Evolutionary conservation across 2,329 filamentous ascomycete genomes (phyloP), one percentile per base, ranked within the genome.

Genomic region (Geosmithia putterillii): DNA sequence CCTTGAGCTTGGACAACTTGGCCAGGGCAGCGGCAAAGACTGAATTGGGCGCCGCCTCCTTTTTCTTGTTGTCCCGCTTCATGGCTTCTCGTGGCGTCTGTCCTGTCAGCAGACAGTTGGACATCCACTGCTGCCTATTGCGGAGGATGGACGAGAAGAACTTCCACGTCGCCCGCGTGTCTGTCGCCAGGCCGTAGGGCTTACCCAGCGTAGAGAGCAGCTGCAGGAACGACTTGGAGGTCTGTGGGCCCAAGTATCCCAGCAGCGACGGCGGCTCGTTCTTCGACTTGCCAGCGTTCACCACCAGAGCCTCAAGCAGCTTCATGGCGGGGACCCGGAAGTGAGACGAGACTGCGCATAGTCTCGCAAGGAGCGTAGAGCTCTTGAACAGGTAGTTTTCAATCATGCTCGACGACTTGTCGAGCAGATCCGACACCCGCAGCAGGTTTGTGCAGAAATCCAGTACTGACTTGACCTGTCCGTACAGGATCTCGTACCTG

Each of bases 111-210:
- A 98, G 71, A 56, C 89, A 94, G 48, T 95, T 86, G 0, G 90
- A 86, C 67, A 98, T 86, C 86, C 90, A 96, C 56, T 95, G 89
- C 58, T 98, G 92, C 48, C 87, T 81, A 57, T 87, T 89, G 50
- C 84, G 83, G 47, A 98, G 76, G 40, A 96, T 82, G 3, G 83
- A 81, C 2, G 89, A 85, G 43, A 96, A 79, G 54, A 98, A 81
- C 45, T 76, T 78, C 92, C 90, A 98, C 18, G 87, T 82, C 7
- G 72, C 70, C 37, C 77, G 74, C 36, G 83, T 77, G 43, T 87
- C 76, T 6, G 69, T 60, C 2, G 73, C 63, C 51, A 87, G 71
- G 42, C 75, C 70, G 45, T 92, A 74, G 3, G 89, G 87, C 50
- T 78, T 79, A 51, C 90, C 86, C 21, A 95, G 70, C 46, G 79